Conservation (phyloP, 495 filamentous ascomycete genomes). For the Patellaria atrata region DNA sequence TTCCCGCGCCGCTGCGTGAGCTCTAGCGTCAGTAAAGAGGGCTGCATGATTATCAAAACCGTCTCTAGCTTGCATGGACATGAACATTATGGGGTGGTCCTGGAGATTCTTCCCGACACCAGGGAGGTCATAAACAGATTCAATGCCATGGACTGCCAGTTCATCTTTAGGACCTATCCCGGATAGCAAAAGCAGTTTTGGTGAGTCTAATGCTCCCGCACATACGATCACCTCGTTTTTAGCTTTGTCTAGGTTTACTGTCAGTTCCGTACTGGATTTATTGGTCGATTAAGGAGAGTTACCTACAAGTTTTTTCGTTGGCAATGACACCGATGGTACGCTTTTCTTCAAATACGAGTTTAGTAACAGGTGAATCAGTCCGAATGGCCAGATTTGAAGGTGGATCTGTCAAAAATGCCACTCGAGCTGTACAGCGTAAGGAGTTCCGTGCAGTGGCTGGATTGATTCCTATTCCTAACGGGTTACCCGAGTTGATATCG, state of each 20-base stretch:
- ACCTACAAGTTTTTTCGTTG: constrained; percentile 25
- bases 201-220: constrained; percentile 42
- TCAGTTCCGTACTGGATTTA: too few species aligned
- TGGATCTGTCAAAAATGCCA: constrained; percentile 31
- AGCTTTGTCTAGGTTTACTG: constrained; percentile 30
- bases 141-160: constrained; percentile 39
- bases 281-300: too few species aligned
- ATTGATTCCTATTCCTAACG: constrained; percentile 38
- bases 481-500: constrained; percentile 48
- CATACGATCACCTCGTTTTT: constrained; percentile 44
- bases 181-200: constrained; percentile 49
- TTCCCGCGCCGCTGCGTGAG: neutral
- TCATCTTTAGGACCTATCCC: constrained; percentile 44
- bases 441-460: constrained; percentile 37
- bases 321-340: constrained; percentile 38
- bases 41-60: constrained; percentile 20
- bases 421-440: constrained; percentile 33
- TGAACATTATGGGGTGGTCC: constrained; percentile 30
- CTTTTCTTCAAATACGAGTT: constrained; percentile 37
- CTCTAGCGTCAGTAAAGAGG: constrained; percentile 27
- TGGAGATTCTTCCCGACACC: constrained; percentile 44
- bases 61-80: constrained; percentile 21
- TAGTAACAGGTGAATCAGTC: constrained; percentile 34
- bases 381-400: constrained; percentile 39
- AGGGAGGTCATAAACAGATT: constrained; percentile 33